A percentile compares a stretch with the other conserved stretches of the same genome.
These are phyloP conservation scores for Vanilla planifolia DNA, from an alignment of 106 monocot genomes.

Conservation along the genomic window DNA sequence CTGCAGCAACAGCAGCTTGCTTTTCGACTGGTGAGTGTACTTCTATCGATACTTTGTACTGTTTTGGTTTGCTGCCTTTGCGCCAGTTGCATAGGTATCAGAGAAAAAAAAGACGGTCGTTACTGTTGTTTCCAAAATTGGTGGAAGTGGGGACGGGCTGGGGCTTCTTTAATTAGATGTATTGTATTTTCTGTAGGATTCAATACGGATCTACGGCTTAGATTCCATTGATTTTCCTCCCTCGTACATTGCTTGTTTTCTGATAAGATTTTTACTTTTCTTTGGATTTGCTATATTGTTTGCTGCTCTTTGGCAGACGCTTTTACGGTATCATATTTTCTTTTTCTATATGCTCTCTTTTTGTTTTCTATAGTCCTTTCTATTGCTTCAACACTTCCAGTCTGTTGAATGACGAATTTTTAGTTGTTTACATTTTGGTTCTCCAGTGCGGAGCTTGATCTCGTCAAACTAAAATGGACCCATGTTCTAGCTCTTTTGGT, in stretches of 20 bases:
- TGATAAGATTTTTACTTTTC: background rate
- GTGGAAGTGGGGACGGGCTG: constrained; percentile 11
- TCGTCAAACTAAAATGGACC: too few species aligned
- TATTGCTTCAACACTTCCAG: background rate
- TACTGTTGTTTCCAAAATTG: constrained; percentile 4
- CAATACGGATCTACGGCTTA: background rate
- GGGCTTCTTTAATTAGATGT: background rate
- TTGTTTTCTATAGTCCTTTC: background rate
- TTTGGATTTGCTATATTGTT: background rate
- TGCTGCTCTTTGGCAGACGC: background rate
- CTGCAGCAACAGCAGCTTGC: constrained; percentile 30
- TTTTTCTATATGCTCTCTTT: background rate
- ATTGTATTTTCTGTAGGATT: background rate
- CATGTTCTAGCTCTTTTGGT: too few species aligned
- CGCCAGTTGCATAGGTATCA: background rate
- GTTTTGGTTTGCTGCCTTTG: background rate
- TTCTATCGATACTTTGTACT: background rate
- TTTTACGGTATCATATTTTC: background rate
- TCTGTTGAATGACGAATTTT: background rate
- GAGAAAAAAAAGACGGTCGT: constrained; percentile 9
- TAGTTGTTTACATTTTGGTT: background rate
- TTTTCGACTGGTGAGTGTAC: constrained; percentile 38
- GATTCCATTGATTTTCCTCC: background rate
- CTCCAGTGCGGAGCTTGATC: background rate
- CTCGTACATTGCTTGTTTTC: background rate